Base-by-base conservation (phyloP, 495 filamentous ascomycete species). In the Lophium mytilinum region DNA sequence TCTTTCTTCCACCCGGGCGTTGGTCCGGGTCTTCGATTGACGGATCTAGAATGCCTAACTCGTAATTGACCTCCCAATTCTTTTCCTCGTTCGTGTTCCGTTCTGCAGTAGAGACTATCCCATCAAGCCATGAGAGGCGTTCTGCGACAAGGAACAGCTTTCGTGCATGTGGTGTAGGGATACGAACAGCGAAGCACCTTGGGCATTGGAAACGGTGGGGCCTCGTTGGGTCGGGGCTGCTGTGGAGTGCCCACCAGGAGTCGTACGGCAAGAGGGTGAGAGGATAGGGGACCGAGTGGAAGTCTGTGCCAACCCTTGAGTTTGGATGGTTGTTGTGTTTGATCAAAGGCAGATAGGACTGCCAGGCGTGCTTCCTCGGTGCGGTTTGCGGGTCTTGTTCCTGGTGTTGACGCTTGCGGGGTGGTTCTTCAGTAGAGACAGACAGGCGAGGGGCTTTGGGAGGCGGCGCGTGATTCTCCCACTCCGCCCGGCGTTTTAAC, bases 81-180 rank as follows among this genome's bases (percentile, higher is more conserved):
- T 55, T 19, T 37, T 61, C 54, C 37, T 61, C 54, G 33, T 61
- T 65, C 36, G 42, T 50, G 18, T 65, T 40, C 43, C 40, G 50
- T 9, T 53, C 55, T 35, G 14, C 11, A 12, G 10, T 56, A 11
- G 50, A 51, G 5, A 56, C 42, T 8, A n/a, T 4, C 1, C 37
- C 34, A 6, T 48, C 47, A 12, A 55, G 54, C 42, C 50, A 65
- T 7, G 47, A 50, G 41, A 65, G 43, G 17, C 62, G 53, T 37
- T 65, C 62, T 9, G 62, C 58, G 14, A 61, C 53, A 3, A 65
- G 58, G 37, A 61, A 65, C 11, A 57, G 39, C 39, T 65, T 65
- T 4, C 53, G 57, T 2, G 37, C n/a, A 33, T 61, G 57, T 15
- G 46, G 34, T n/a, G 56, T 55, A 19, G 48, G 18, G 18, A 24